Conservation (phyloP, 2,329 filamentous ascomycete species). For the Microcyclosporella mali region DNA sequence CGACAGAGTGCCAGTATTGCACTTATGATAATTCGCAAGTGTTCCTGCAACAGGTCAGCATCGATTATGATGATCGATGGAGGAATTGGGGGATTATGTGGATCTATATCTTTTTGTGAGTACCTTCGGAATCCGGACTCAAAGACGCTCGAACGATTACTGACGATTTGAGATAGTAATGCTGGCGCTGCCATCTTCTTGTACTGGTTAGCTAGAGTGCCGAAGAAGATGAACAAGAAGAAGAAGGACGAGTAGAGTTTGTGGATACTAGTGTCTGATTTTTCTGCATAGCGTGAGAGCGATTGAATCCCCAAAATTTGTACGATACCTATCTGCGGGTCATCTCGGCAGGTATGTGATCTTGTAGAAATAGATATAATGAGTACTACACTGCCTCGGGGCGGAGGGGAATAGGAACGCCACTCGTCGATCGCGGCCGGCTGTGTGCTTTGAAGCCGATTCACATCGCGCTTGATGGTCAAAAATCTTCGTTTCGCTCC, state of each 20-base stretch:
- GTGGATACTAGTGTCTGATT: constrained; percentile 22
- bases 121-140: too few relatives aligned
- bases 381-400: too few relatives aligned
- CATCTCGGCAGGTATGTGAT: too few relatives aligned
- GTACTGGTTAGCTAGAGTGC: constrained; percentile 52
- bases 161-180: constrained; percentile 32
- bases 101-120: constrained; percentile 43
- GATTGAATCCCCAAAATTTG: too few relatives aligned
- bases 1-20: constrained; percentile 37
- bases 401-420: too few relatives aligned
- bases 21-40: constrained; percentile 37
- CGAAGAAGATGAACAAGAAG: constrained; percentile 42
- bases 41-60: constrained; percentile 38
- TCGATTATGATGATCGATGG: constrained; percentile 44
- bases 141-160: too few relatives aligned
- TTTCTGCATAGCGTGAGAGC: not conserved
- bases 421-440: too few relatives aligned
- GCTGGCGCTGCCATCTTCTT: constrained; percentile 43
- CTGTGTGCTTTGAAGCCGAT: too few relatives aligned
- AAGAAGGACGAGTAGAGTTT: constrained; percentile 40
- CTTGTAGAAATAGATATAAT: too few relatives aligned
- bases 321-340: too few relatives aligned
- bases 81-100: constrained; percentile 50
- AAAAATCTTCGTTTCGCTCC: too few relatives aligned
- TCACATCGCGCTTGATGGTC: too few relatives aligned